Evolutionary conservation across 169 alveolate genomes (phyloP), one percentile per base, ranked within the genome.

Genomic region (Plasmodium inui): DNA sequence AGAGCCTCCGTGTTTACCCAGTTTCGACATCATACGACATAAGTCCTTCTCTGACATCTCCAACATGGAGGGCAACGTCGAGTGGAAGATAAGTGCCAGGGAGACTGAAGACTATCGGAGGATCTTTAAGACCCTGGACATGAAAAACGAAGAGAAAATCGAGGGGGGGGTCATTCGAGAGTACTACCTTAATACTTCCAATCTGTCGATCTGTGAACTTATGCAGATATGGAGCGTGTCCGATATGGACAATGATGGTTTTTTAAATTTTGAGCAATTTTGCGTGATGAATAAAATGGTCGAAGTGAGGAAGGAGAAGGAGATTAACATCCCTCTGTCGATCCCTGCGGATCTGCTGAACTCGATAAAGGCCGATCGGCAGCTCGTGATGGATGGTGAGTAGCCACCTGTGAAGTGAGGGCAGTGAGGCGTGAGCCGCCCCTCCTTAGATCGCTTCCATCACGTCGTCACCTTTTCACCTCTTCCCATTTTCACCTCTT

Each of bases 181-280:
- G 26, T 89, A 89, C 82, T 89, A 89, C 82, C 50, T 89, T 12
- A 89, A 80, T 30, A 79, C 94, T 2, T 79, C 94, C 3, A 89
- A 89, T 34, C 32, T 89, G 9, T 70, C 94, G 3, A 67, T 80
- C 10, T 89, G 94, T 79, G 94, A 89, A 46, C 73, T 89, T 1
- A 79, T 89, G 88, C 94, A 89, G 50, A 89, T 89, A 72, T 89
- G 94, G 94, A 80, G 61, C 78, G 39, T 89, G 8, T 78, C 94
- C 1, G 94, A 89, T 79, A 19, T 79, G 34, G 94, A 89, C 19
- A 80, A 89, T 41, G 94, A 89, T 89, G 94, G 94, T 14, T 79
- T 12, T 89, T 73, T 89, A 39, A 67, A 79, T 30, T 89, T 89
- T 26, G 83, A 89, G 30, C 78, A 89, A 80, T 89, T 89, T 39